phyloP scores from a whole-genome alignment of 2,329 filamentous ascomycete species.

The Curvularia spicifera region DNA sequence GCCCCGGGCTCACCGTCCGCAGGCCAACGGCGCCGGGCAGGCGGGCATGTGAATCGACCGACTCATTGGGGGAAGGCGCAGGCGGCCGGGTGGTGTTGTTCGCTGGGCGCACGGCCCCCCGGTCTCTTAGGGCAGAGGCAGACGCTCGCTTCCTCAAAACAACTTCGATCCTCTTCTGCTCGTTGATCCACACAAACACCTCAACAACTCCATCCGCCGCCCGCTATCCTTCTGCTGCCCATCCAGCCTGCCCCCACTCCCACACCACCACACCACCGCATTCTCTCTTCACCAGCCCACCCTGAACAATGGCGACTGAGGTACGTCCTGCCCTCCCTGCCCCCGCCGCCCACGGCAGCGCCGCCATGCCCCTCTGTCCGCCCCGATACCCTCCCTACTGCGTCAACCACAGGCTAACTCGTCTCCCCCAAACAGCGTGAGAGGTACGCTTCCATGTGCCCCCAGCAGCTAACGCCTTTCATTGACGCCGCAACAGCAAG shows the following conservation, averaged over 20 bases:
- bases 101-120: constrained; percentile 20
- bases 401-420: constrained; percentile 45
- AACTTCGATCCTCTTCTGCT: constrained; percentile 31
- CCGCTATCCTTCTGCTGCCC: constrained; percentile 34
- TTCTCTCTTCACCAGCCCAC: constrained; percentile 16
- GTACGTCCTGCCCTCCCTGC: constrained; percentile 54
- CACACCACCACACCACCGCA: constrained; percentile 13
- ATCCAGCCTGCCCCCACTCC: constrained; percentile 27
- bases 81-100: constrained; percentile 31
- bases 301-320: constrained; percentile 66
- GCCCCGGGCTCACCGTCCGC: neutral
- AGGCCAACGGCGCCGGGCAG: constrained; percentile 9
- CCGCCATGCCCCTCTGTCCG: constrained; percentile 51
- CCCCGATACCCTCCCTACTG: constrained; percentile 32
- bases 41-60: constrained; percentile 25
- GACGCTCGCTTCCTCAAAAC: constrained; percentile 41
- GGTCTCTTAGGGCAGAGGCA: constrained; percentile 25
- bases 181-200: constrained; percentile 35
- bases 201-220: constrained; percentile 27
- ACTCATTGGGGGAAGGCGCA: constrained; percentile 30
- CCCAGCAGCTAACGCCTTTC: constrained; percentile 13
- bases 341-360: constrained; percentile 3
- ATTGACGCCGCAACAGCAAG: constrained; percentile 63
- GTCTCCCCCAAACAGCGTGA: constrained; percentile 52
- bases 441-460: constrained; percentile 50